Evolutionary conservation across 2,329 filamentous ascomycete genomes (phyloP).

Genomic region (Clarireedia paspali): DNA sequence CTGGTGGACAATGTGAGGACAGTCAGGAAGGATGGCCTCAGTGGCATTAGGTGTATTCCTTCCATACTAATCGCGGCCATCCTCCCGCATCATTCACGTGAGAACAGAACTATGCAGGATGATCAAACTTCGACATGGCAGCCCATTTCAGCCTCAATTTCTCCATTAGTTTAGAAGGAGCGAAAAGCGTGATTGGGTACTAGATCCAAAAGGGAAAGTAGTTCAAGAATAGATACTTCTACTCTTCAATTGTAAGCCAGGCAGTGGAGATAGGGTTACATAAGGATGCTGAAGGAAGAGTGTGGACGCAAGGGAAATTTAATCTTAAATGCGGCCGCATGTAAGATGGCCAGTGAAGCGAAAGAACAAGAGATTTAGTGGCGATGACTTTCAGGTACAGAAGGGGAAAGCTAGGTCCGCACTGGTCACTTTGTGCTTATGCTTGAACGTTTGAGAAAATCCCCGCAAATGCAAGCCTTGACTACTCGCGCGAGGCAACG

Average conservation of each 20-base stretch:
- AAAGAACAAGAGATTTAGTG: not conserved
- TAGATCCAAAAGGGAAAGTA: not conserved
- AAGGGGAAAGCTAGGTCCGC: not conserved
- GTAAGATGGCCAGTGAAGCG: not conserved
- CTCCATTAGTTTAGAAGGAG: not conserved
- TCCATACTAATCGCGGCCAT: not conserved
- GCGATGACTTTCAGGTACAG: not conserved
- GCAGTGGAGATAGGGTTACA: slow-evolving; percentile 1
- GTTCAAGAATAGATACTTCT: not conserved
- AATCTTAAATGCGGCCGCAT: not conserved
- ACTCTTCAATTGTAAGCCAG: not conserved
- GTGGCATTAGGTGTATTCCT: not conserved
- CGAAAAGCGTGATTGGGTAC: not conserved
- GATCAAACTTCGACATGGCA: slow-evolving; percentile 1
- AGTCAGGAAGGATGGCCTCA: not conserved
- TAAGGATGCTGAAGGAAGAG: slow-evolving; percentile 7
- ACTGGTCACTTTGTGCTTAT: not conserved
- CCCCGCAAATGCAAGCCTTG: not conserved
- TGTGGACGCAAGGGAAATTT: not conserved
- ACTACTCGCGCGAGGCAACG: not conserved
- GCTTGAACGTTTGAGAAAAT: not conserved
- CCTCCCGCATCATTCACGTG: not conserved
- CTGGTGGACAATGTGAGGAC: not conserved
- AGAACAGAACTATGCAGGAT: not conserved
- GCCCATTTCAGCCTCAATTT: slow-evolving; percentile 1